Evolutionary conservation across 768 basidiomycete genomes (phyloP).

Genomic region (Pleurotus cornucopiae): DNA sequence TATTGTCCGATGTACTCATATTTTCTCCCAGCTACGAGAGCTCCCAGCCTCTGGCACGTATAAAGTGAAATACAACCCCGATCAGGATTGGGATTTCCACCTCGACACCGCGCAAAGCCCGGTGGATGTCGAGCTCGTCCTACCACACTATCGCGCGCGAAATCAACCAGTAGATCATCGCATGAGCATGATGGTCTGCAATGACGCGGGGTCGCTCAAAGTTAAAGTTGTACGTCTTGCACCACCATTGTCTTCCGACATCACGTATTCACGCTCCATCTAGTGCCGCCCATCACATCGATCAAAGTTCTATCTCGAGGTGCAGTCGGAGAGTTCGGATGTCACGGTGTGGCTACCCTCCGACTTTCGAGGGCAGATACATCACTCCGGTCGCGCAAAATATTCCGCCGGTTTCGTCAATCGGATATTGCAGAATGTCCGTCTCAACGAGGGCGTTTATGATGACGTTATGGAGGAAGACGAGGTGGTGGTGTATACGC

Average conservation of each 20-base stretch:
- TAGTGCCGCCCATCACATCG: constrained; percentile 56
- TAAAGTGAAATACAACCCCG: constrained; percentile 59
- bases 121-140: constrained; percentile 61
- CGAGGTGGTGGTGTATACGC: constrained; percentile 59
- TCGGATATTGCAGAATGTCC: constrained; percentile 53
- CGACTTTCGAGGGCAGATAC: constrained; percentile 71
- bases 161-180: constrained; percentile 70
- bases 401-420: constrained; percentile 76
- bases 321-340: constrained; percentile 62
- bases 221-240: constrained; percentile 62
- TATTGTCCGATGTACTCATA: neutral
- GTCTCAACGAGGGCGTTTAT: constrained; percentile 35
- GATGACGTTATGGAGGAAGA: constrained; percentile 40
- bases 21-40: constrained; percentile 13
- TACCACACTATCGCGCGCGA: constrained; percentile 78
- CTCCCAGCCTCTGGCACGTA: constrained; percentile 43
- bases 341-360: constrained; percentile 77
- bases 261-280: constrained; percentile 11
- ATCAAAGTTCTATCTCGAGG: constrained; percentile 58
- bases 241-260: constrained; percentile 15
- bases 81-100: constrained; percentile 63
- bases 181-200: constrained; percentile 63
- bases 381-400: constrained; percentile 42
- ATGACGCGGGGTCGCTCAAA: constrained; percentile 51
- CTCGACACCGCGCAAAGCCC: constrained; percentile 48